These are phyloP conservation scores for Catharanthus roseus DNA, from an alignment of 257 asterid species.

Conservation along the genomic window DNA sequence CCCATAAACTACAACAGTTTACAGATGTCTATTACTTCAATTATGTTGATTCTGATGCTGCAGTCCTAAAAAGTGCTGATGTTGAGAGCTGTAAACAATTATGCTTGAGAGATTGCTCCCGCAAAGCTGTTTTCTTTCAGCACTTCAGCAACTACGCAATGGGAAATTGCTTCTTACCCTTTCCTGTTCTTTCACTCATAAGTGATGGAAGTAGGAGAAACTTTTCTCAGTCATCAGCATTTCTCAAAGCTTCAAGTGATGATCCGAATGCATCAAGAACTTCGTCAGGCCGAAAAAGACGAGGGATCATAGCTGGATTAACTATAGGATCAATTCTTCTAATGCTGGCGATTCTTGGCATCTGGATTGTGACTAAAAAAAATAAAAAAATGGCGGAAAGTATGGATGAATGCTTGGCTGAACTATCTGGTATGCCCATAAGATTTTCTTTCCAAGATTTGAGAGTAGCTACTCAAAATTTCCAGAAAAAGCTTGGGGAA, in stretches of 20 bases:
- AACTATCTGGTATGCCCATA: too few species aligned
- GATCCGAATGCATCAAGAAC: background rate
- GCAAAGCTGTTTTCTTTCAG: background rate
- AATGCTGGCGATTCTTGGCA: background rate
- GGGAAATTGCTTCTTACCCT: background rate
- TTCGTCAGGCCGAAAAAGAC: background rate
- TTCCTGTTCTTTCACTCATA: background rate
- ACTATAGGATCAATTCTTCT: background rate
- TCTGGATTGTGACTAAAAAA: background rate
- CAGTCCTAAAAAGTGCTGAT: background rate
- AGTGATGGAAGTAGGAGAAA: background rate
- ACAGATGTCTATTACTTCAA: background rate
- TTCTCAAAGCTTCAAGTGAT: background rate
- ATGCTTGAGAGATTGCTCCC: background rate
- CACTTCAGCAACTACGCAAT: background rate
- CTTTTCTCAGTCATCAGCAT: background rate
- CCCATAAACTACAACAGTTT: background rate
- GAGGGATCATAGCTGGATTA: background rate
- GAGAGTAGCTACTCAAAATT: conserved; percentile 19
- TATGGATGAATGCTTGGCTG: conserved; percentile 2
- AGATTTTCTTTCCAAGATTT: too few species aligned
- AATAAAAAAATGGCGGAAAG: conserved; percentile 1
- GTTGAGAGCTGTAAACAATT: background rate
- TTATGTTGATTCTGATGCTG: background rate
- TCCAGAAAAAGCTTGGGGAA: conserved; percentile 19